phyloP scores from a whole-genome alignment of 2,329 filamentous ascomycete species.

The Sporothrix protearum region DNA sequence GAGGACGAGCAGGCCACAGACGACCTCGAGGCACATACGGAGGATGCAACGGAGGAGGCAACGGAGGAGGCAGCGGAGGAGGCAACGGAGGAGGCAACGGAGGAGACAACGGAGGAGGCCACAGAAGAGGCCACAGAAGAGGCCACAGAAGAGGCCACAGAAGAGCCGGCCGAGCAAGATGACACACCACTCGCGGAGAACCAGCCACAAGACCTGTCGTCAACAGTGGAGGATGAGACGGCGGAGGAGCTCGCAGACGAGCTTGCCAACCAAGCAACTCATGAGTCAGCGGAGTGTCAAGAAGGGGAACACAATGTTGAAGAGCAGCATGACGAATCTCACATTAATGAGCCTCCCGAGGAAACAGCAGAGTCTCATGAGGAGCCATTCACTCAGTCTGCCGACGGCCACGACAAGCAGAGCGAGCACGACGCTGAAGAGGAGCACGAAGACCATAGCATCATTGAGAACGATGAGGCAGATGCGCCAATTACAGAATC shows the following conservation, averaged over 20 bases:
- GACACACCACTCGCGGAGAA: neutral
- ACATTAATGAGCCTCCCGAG: neutral
- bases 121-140: neutral
- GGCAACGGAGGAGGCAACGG: neutral
- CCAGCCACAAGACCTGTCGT: neutral
- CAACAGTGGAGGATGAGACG: neutral
- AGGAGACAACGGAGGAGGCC: neutral
- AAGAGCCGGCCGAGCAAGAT: neutral
- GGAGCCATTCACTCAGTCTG: neutral
- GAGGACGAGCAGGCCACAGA: neutral
- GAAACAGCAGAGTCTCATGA: neutral
- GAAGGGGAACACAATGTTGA: neutral
- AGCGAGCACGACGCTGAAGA: neutral
- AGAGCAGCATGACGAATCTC: neutral
- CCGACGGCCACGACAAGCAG: neutral
- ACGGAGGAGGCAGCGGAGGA: neutral
- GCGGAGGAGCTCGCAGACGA: neutral
- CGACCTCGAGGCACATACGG: neutral
- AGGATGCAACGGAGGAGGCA: neutral
- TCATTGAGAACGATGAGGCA: constrained; percentile 12
- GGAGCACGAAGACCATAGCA: neutral
- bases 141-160: neutral
- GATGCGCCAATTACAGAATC: neutral
- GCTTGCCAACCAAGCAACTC: neutral
- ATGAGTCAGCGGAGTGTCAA: neutral